Conservation (phyloP, 169 alveolate species). For the Plasmodium ovale region DNA sequence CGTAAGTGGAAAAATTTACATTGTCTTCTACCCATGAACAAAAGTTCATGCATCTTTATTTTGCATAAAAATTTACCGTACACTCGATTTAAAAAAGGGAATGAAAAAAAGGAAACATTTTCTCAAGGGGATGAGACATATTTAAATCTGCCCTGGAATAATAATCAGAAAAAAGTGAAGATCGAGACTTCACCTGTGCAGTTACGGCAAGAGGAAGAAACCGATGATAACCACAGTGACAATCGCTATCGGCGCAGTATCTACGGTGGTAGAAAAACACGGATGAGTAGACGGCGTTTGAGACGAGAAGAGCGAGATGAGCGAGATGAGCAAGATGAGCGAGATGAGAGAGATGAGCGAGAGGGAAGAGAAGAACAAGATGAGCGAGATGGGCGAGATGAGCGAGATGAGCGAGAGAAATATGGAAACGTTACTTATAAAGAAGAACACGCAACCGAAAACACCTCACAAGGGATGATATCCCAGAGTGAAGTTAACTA, state of each 20-base stretch:
- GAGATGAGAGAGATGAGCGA: neutral
- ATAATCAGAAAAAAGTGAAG: neutral
- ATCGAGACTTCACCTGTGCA: neutral
- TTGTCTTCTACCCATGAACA: constrained; percentile 81
- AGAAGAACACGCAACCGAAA: constrained; percentile 5
- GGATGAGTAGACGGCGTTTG: no score
- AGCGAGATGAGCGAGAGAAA: neutral
- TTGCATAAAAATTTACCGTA: constrained; percentile 82
- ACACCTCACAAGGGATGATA: no score
- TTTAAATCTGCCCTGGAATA: neutral
- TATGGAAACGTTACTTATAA: neutral
- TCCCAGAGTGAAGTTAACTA: constrained; percentile 67
- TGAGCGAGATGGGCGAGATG: no score
- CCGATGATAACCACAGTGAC: no score
- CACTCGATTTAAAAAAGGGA: constrained; percentile 74
- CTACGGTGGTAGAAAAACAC: no score
- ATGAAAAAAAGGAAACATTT: no score
- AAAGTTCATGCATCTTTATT: constrained; percentile 83
- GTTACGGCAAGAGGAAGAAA: neutral
- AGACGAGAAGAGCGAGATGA: neutral
- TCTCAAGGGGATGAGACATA: no score
- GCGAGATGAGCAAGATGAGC: neutral
- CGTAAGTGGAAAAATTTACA: constrained; percentile 87
- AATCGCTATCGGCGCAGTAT: no score
- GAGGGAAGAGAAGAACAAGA: neutral